Base-by-base conservation (phyloP, 768 basidiomycete species). In the Boletus subparvulus region DNA sequence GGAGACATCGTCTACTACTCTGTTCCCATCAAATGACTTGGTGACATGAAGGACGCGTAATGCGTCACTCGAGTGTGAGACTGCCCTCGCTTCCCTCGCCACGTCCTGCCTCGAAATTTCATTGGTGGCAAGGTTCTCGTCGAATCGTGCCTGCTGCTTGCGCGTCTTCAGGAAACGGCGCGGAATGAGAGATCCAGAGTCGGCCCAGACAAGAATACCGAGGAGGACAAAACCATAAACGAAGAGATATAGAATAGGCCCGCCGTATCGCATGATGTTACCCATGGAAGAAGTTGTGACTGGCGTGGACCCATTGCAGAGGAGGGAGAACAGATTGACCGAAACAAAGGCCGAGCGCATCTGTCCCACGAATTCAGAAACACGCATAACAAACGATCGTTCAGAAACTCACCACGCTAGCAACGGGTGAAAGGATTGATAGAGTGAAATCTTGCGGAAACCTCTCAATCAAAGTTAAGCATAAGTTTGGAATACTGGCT, bases 161-260 rank as follows among this genome's bases (percentile, higher is more conserved):
- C 30, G 61, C 28, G 58, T 59, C 51, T 60, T 61, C 69, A 61
- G 72, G 65, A 64, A 68, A 48, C 58, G 71, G 45, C 80, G 76
- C 39, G 78, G 76, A 17, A 81, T 59, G 21, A 80, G 62, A 12
- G 85, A 82, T 3, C 89, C 88, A 6, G 88, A 90, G 65, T 90
- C 88, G 28, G 80, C 81, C 79, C 83, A 87, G 24, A 90, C 82
- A 19, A 92, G 82, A 33, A 90, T 72, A 4, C 64, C 79, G 47
- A 90, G 78, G 9, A 89, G 79, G 17, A 84, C 61, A 35, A 87
- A 66, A 21, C 78, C 75, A 48, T 86, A 83, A 26, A 85, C 59
- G 53, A 90, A 76, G 49, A 91, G 81, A 66, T 92, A 92, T 9
- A 82, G 61, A 56, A 92, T 90, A 1, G 90, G 90, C 11, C 88